These are phyloP conservation scores for Craspedostauros australis DNA, from an alignment of 108 stramenopile genomes.

Conservation along the genomic window DNA sequence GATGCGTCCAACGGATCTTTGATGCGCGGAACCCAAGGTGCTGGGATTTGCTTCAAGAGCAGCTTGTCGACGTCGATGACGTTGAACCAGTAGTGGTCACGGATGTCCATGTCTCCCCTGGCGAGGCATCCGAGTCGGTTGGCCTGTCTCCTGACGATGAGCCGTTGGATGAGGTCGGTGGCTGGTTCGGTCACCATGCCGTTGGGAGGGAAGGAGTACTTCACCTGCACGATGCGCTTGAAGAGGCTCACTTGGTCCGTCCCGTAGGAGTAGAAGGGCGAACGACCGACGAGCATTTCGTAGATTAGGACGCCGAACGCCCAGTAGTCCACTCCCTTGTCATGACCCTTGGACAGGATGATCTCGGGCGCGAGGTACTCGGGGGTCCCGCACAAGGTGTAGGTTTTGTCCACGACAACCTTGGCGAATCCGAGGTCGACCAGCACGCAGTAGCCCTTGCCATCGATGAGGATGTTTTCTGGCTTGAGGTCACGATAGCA, in stretches of 20 bases:
- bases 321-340: constrained; percentile 99
- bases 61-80: constrained; percentile 87
- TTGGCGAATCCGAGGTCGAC: constrained; percentile 99
- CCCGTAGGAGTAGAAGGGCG: constrained; percentile 93
- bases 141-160: constrained; percentile 86
- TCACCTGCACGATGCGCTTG: constrained; percentile 94
- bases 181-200: constrained; percentile 82
- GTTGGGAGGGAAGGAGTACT: constrained; percentile 83
- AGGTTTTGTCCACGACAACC: constrained; percentile 94
- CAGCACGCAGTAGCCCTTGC: constrained; percentile 92
- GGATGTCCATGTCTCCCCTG: constrained; percentile 87
- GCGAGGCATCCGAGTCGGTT: constrained; percentile 87
- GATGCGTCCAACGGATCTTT: constrained; percentile 90
- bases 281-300: constrained; percentile 96
- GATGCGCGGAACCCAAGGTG: constrained; percentile 95
- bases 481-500: constrained; percentile 95
- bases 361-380: constrained; percentile 99
- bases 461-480: constrained; percentile 80
- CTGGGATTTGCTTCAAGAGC: constrained; percentile 72
- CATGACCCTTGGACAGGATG: constrained; percentile 97
- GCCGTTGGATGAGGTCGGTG: constrained; percentile 82
- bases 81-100: constrained; percentile 93
- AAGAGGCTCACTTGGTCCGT: constrained; percentile 93
- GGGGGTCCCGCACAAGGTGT: constrained; percentile 96
- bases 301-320: constrained; percentile 97